Evolutionary conservation across 2,329 filamentous ascomycete species (phyloP).

Genomic region (Ophiostoma ips): DNA sequence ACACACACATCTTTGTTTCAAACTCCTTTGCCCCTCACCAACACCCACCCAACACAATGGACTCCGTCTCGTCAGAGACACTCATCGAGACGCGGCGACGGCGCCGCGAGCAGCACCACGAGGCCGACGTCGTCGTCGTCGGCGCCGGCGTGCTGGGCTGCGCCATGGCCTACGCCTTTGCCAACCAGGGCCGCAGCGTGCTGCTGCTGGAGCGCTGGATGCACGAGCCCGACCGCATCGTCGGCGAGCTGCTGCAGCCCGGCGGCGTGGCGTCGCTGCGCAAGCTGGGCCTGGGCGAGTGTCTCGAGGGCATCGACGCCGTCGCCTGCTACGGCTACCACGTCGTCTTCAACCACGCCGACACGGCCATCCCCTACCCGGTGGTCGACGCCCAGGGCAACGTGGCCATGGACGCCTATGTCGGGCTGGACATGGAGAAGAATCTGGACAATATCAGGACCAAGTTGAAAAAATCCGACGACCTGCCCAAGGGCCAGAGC

Average conservation of each 20-base stretch:
- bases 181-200: constrained; percentile 80
- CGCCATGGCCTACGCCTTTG: constrained; percentile 70
- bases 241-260: constrained; percentile 88
- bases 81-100: constrained; percentile 2
- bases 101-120: constrained; percentile 41
- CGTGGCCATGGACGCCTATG: constrained; percentile 18
- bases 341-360: constrained; percentile 64
- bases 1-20: too few species aligned
- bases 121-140: constrained; percentile 77
- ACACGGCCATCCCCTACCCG: constrained; percentile 70
- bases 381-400: constrained; percentile 35
- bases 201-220: constrained; percentile 78
- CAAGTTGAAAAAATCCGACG: constrained; percentile 10
- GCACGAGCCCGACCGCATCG: constrained; percentile 88
- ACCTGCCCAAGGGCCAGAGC: constrained; percentile 51
- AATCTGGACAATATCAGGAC: neutral
- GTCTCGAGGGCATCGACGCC: constrained; percentile 79
- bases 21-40: too few species aligned
- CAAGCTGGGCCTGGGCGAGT: constrained; percentile 66
- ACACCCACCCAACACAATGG: constrained; percentile 1
- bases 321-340: constrained; percentile 75
- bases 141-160: constrained; percentile 86
- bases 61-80: neutral
- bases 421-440: neutral
- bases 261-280: constrained; percentile 73